Evolutionary conservation across 2,329 filamentous ascomycete species (phyloP), one percentile per base, ranked within the genome.

Genomic region (Colletotrichum neosansevieriae): DNA sequence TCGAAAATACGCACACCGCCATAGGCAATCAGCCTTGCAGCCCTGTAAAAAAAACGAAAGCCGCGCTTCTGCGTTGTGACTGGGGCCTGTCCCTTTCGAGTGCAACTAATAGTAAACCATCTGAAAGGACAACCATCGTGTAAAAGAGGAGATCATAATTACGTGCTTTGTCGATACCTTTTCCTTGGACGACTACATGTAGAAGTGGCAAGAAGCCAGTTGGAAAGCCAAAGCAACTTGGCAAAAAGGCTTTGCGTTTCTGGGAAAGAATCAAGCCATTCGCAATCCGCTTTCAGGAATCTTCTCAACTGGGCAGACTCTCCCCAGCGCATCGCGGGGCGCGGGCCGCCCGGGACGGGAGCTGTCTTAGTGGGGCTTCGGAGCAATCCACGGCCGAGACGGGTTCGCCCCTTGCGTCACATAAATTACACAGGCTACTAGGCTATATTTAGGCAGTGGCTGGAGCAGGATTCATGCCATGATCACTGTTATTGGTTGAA

Each of bases 1-100:
- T 17, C 51, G 11, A 32, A 36, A n/a, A 24, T 54, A 54, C 34
- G 51, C 51, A 54, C 51, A 54, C 51, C 51, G 34, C 51, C 19
- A 40, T 54, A n/a, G 10, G 19, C 21, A 13, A 10, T 19, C 51
- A 54, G 51, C 32, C 51, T 17, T 54, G 32, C 17, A 40, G 51
- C 34, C 51, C 32, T 54, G 34, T 40, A 40, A 32, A 38, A 54
- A 34, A 40, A 36, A 9, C 15, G 51, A 29, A 21, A 54, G 34
- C 36, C n/a, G 32, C 34, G 13, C 17, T 21, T 21, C 51, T 54
- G 32, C 12, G 34, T 21, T 21, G 19, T 32, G 32, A 54, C 19
- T n/a, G n/a, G 17, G 13, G 17, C 10, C 38, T 40, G 11, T 29
- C 36, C 36, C 3, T 13, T 38, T 15, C 13, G 36, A 11, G 4